Conservation (phyloP, 768 basidiomycete genomes). For the Pulveroboletus sp. region DNA sequence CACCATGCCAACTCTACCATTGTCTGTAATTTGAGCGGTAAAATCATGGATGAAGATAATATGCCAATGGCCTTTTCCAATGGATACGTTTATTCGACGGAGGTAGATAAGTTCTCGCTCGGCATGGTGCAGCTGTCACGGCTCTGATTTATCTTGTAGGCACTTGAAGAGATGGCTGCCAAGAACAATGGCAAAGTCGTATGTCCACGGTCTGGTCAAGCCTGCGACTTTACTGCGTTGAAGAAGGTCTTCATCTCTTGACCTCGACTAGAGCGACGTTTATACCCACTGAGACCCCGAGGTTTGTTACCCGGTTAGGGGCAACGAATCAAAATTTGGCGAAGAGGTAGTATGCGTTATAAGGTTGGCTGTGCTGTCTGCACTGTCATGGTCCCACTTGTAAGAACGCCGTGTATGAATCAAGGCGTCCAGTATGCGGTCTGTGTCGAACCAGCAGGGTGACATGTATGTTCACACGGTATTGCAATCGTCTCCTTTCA, state of each 20-base stretch:
- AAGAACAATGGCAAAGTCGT: conserved; percentile 75
- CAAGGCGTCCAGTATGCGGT: no score
- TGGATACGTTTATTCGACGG: conserved; percentile 89
- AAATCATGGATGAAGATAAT: conserved; percentile 93
- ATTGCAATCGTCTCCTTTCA: no score
- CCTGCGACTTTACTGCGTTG: conserved; percentile 59
- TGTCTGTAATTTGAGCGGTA: conserved; percentile 85
- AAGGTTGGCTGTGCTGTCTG: no score
- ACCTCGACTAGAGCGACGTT: conserved; percentile 9
- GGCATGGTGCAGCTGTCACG: conserved; percentile 5
- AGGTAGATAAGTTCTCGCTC: conserved; percentile 47
- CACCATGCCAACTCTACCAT: conserved; percentile 96
- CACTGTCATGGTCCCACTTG: no score
- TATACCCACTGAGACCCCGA: no score
- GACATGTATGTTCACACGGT: no score
- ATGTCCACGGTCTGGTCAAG: conserved; percentile 70
- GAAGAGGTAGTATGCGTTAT: no score
- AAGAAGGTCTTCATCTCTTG: conserved; percentile 91
- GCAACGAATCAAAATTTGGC: no score
- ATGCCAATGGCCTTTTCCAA: conserved; percentile 89
- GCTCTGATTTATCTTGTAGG: conserved; percentile 41
- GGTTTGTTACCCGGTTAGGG: no score
- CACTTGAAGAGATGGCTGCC: conserved; percentile 81
- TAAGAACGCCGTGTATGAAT: no score
- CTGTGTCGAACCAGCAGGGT: no score